A percentile compares a stretch with the other conserved stretches of the same genome.
Conservation (phyloP, 371 early-diverging fungal genomes). For the Mortierella sp. region DNA sequence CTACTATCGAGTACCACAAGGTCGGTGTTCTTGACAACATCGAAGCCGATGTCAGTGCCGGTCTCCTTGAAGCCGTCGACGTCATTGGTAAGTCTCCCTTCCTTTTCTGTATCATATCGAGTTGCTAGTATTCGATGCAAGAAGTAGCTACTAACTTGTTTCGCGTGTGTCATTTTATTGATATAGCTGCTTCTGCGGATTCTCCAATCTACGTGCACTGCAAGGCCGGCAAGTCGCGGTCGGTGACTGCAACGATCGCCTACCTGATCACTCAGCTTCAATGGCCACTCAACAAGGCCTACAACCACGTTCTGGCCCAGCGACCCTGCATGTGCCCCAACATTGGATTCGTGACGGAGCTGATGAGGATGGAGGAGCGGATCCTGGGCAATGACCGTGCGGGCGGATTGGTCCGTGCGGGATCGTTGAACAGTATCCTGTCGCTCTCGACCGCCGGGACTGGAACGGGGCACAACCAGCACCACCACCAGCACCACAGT, state of each 20-base stretch:
- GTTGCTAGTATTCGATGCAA: too few relatives aligned
- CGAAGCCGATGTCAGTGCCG: constrained; percentile 72
- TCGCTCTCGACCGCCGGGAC: constrained; percentile 52
- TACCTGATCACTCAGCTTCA: constrained; percentile 77
- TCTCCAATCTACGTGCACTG: constrained; percentile 86
- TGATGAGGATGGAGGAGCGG: constrained; percentile 80
- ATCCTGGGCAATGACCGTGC: constrained; percentile 63
- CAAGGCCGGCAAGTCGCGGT: constrained; percentile 88
- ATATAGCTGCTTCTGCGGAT: constrained; percentile 29
- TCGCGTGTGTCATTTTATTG: background rate
- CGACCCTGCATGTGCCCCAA: constrained; percentile 87
- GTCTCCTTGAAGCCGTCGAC: constrained; percentile 71
- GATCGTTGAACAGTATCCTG: constrained; percentile 49
- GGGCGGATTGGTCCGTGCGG: constrained; percentile 41
- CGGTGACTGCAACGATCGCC: constrained; percentile 83
- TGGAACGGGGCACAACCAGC: constrained; percentile 15
- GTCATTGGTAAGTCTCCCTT: constrained; percentile 66
- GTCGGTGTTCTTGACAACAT: constrained; percentile 72
- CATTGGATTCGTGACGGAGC: constrained; percentile 85
- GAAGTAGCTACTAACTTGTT: too few relatives aligned
- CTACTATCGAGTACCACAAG: constrained; percentile 66
- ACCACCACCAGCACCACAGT: constrained; percentile 38
- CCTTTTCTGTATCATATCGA: background rate
- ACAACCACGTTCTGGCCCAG: constrained; percentile 76
- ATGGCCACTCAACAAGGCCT: constrained; percentile 82